Percentiles rank a stretch among this genome's conserved stretches.
phyloP scores from a whole-genome alignment of 495 filamentous ascomycete genomes.

The Bombardia bombarda region DNA sequence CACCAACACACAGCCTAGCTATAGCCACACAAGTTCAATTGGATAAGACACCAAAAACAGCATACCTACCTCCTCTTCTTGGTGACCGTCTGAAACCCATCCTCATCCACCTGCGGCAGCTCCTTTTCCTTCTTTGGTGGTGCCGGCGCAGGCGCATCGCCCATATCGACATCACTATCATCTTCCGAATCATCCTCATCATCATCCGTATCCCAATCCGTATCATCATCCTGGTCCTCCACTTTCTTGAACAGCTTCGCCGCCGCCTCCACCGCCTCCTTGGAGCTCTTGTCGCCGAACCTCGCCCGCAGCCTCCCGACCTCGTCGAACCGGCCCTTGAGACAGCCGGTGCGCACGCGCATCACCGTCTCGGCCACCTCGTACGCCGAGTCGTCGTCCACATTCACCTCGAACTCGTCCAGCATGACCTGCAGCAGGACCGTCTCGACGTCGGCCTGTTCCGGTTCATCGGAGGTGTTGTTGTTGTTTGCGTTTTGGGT shows the following conservation, averaged over 20 bases:
- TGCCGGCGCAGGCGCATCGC: conserved; percentile 56
- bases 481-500: neutral
- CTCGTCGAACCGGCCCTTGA: conserved; percentile 54
- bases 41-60: too few species aligned
- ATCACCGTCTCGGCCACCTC: conserved; percentile 68
- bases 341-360: conserved; percentile 51
- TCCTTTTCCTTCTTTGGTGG: conserved; percentile 52
- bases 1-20: too few species aligned
- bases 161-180: conserved; percentile 65
- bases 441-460: conserved; percentile 75
- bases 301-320: conserved; percentile 56
- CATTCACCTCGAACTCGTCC: conserved; percentile 86
- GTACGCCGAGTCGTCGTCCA: conserved; percentile 81
- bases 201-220: conserved; percentile 45
- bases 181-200: conserved; percentile 46
- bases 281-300: neutral
- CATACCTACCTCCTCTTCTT: conserved; percentile 23
- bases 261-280: conserved; percentile 36
- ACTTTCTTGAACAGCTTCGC: conserved; percentile 54
- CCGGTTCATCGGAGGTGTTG: conserved; percentile 46
- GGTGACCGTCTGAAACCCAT: conserved; percentile 82
- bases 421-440: conserved; percentile 82
- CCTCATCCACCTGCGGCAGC: conserved; percentile 78
- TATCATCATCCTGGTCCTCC: conserved; percentile 52
- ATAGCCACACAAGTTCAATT: too few species aligned